Percentiles rank a stretch among this genome's conserved stretches.
Conservation (phyloP, 805 yeast species). For the Hagleromyces aurorensis region DNA sequence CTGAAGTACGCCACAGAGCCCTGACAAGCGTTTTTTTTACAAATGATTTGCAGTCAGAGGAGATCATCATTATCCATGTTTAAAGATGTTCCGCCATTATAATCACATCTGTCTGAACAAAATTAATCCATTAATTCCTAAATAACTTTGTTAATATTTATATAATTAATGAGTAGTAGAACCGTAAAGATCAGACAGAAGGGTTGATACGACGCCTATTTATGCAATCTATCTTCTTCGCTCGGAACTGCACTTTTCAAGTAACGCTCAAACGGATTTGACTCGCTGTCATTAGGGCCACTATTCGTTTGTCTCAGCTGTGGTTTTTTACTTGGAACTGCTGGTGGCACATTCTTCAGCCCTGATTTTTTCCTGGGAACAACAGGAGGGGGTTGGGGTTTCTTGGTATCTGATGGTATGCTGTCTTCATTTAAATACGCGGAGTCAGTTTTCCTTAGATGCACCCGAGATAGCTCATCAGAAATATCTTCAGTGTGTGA, state of each 20-base stretch:
- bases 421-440: not conserved
- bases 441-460: conserved; percentile 12
- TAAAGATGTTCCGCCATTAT: too few species aligned
- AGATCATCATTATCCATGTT: too few species aligned
- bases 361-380: conserved; percentile 15
- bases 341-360: conserved; percentile 12
- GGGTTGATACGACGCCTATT: conserved; percentile 4
- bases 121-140: conserved; percentile 1
- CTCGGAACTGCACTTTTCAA: conserved; percentile 34
- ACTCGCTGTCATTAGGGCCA: conserved; percentile 13
- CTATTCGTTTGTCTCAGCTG: conserved; percentile 5
- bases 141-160: conserved; percentile 3
- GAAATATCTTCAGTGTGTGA: conserved; percentile 8
- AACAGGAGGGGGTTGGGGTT: conserved; percentile 12
- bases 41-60: too few species aligned
- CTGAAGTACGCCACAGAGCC: too few species aligned
- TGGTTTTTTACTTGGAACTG: conserved; percentile 12
- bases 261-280: conserved; percentile 33
- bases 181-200: too few species aligned
- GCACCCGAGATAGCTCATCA: conserved; percentile 10
- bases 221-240: conserved; percentile 30
- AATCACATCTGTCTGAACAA: too few species aligned
- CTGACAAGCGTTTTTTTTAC: too few species aligned
- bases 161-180: conserved; percentile 1
- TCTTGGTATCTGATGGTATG: conserved; percentile 2